These are phyloP conservation scores for Ceriops zippeliana DNA, from an alignment of 345 rosid genomes.

Conservation along the genomic window DNA sequence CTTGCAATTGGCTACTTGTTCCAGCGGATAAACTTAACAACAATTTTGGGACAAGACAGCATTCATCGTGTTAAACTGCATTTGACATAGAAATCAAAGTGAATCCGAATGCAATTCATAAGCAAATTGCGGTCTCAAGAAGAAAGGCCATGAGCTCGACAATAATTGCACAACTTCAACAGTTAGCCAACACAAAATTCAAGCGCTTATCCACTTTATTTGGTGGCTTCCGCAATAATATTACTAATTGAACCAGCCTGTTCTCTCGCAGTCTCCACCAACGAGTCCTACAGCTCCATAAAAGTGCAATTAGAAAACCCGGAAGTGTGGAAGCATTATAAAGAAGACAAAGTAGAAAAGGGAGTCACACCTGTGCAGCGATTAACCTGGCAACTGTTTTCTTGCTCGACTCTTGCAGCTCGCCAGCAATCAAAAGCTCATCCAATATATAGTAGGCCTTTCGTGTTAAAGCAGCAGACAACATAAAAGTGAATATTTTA, in stretches of 20 bases:
- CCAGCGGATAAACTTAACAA: too few species aligned
- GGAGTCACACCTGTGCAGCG: conserved; percentile 18
- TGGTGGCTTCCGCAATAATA: conserved; percentile 90
- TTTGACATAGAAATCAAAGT: too few species aligned
- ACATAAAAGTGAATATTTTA: background rate
- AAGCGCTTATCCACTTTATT: conserved; percentile 32
- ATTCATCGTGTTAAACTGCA: too few species aligned
- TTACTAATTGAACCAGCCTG: conserved; percentile 81
- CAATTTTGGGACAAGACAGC: too few species aligned
- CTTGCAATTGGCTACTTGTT: too few species aligned
- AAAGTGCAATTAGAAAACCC: background rate
- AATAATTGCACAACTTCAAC: too few species aligned
- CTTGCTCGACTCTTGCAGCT: conserved; percentile 31
- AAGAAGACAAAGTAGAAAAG: too few species aligned
- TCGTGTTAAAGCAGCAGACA: background rate
- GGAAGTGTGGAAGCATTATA: too few species aligned
- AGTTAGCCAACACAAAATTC: background rate
- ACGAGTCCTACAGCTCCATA: conserved; percentile 52
- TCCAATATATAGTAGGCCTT: conserved; percentile 32
- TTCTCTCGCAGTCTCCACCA: conserved; percentile 95
- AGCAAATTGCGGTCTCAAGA: too few species aligned
- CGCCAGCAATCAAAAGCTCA: conserved; percentile 29
- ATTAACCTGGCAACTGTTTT: conserved; percentile 16
- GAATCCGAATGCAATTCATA: too few species aligned
- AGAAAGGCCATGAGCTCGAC: too few species aligned